phyloP scores from a whole-genome alignment of 257 asterid species.

The Ilex aquifolium region DNA sequence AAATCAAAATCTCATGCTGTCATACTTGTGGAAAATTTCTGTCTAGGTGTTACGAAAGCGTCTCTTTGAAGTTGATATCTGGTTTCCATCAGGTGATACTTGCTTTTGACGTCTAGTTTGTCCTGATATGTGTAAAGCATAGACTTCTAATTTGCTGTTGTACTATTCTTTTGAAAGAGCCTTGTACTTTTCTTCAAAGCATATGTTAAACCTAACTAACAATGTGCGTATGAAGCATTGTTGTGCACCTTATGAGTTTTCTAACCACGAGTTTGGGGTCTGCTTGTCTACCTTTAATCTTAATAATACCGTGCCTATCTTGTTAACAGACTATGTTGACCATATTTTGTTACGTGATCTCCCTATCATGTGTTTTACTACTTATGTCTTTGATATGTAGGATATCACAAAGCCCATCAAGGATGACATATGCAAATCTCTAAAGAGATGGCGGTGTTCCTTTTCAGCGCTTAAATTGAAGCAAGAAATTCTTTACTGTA shows the following conservation, averaged over 20 bases:
- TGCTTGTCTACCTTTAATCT: too few species aligned
- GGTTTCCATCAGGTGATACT: slow-evolving; percentile 83
- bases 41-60: slow-evolving; percentile 77
- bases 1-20: slow-evolving; percentile 5
- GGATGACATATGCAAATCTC: slow-evolving; percentile 65
- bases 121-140: too few species aligned
- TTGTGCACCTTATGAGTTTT: too few species aligned
- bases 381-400: slow-evolving; percentile 24
- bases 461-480: slow-evolving; percentile 86
- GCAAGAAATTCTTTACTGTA: slow-evolving; percentile 88
- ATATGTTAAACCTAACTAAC: neutral
- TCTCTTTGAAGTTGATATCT: slow-evolving; percentile 70
- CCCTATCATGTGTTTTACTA: neutral
- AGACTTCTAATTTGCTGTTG: too few species aligned
- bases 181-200: neutral
- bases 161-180: too few species aligned
- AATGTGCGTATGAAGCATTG: too few species aligned
- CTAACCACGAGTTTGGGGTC: too few species aligned
- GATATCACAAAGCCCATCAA: slow-evolving; percentile 89
- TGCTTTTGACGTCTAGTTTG: neutral
- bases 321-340: neutral
- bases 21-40: slow-evolving; percentile 16
- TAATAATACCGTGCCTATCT: too few species aligned
- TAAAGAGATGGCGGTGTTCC: slow-evolving; percentile 72
- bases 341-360: neutral